phyloP scores from a whole-genome alignment of 1,284 basidiomycete species.

The Papiliotrema fonsecae region DNA sequence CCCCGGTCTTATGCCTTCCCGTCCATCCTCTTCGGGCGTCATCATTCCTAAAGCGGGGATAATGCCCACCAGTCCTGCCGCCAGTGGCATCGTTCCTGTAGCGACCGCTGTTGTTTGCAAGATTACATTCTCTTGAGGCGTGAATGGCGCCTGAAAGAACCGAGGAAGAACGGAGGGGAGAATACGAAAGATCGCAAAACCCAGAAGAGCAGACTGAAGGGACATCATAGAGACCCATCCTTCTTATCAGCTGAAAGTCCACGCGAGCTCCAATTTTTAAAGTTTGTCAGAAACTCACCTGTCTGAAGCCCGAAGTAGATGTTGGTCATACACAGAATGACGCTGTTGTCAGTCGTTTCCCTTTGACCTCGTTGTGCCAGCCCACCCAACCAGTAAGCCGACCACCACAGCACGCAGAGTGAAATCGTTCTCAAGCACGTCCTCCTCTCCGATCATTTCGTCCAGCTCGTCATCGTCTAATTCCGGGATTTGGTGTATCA shows the following conservation, averaged over 20 bases:
- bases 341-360: slow-evolving; percentile 4
- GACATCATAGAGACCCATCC: slow-evolving; percentile 69
- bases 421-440: slow-evolving; percentile 37
- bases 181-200: slow-evolving; percentile 73
- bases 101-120: slow-evolving; percentile 94
- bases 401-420: slow-evolving; percentile 43
- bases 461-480: slow-evolving; percentile 18
- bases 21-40: slow-evolving; percentile 67
- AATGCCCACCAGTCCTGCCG: slow-evolving; percentile 92
- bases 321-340: slow-evolving; percentile 47
- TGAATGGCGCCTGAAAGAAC: slow-evolving; percentile 54
- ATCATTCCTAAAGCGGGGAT: slow-evolving; percentile 82
- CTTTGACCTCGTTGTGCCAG: background rate
- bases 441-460: slow-evolving; percentile 13
- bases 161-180: slow-evolving; percentile 54
- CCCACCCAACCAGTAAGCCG: slow-evolving; percentile 43
- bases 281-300: slow-evolving; percentile 18
- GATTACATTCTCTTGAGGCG: slow-evolving; percentile 84
- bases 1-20: slow-evolving; percentile 65
- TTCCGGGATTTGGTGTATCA: slow-evolving; percentile 14
- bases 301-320: slow-evolving; percentile 49
- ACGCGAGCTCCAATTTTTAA: background rate
- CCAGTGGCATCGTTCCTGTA: slow-evolving; percentile 77
- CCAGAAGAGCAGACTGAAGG: slow-evolving; percentile 84
- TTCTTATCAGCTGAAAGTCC: slow-evolving; percentile 4